Base-by-base conservation (phyloP, 495 filamentous ascomycete species). In the Niebla homalea region DNA sequence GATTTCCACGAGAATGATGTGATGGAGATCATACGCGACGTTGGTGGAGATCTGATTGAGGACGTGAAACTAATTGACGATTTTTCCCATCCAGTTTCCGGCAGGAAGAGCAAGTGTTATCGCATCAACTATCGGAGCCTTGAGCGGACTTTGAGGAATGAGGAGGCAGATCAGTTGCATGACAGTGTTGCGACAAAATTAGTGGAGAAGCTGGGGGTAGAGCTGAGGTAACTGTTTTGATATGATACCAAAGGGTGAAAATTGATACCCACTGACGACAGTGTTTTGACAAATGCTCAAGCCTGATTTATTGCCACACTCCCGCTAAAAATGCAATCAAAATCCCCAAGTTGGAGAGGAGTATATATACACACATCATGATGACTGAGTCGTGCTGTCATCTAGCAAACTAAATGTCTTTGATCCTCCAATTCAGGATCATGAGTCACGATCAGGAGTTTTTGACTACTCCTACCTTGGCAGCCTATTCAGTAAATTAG, bases 391-490 rank as follows among this genome's bases (percentile, higher is more conserved):
- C 29, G 29, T 12, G 29, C 29, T 8, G 29, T 32, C 29, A 32
- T 32, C 29, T 8, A 11, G 29, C 0, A 11, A 32, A 12, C 7
- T 32, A 12, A 32, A 32, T 32, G 7, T 32, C 0, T 32, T 32
- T 32, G 29, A 32, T 32, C 29, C 5, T n/a, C 26, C 19, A 25
- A 45, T 19, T 1, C 42, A 42, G 8, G 6, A 18, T 7, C 8
- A 42, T 6, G 6, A 18, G 39, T 7, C 16, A 0, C 14, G 32
- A 5, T 51, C 45, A 57, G 12, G 32, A 49, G 64, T 82, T 80
- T 67, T 82, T 79, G 37, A 93, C 90, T 50, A 97, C 85, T 57
- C 90, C 90, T 48, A 97, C 90, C 76, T 97, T 94, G 56, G 90
- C 87, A 52, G 90, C 84, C 71, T 55, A 40, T 3, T 46, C 10